Evolutionary conservation across 371 early-diverging fungal genomes (phyloP).

Genomic region (Haplosporangium sp.): DNA sequence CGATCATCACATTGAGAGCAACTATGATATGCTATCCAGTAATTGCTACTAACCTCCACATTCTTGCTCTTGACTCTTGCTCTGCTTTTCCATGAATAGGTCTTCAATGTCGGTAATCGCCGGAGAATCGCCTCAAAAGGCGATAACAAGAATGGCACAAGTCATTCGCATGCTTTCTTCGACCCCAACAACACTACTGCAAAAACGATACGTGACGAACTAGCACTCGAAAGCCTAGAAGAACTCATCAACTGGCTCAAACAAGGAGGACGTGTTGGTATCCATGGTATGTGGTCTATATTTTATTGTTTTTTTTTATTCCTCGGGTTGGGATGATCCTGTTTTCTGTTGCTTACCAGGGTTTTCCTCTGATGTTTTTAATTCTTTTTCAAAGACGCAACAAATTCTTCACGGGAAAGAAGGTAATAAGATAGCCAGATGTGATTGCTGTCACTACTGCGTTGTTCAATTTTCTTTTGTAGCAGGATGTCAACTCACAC

Average conservation of each 20-base stretch:
- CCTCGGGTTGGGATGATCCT: neutral
- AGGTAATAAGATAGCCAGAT: slow-evolving; percentile 57
- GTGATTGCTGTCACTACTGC: neutral
- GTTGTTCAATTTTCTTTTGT: neutral
- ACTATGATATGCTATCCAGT: no score
- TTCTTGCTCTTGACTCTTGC: no score
- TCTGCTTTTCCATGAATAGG: slow-evolving; percentile 45
- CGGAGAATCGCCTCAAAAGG: slow-evolving; percentile 66
- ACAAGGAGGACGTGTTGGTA: slow-evolving; percentile 80
- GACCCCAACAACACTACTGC: slow-evolving; percentile 82
- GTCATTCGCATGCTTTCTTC: slow-evolving; percentile 76
- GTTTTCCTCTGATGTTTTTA: neutral
- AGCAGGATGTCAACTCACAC: neutral
- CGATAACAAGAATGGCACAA: slow-evolving; percentile 54
- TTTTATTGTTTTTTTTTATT: neutral
- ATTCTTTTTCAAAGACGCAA: slow-evolving; percentile 70
- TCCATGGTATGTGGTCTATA: slow-evolving; percentile 64
- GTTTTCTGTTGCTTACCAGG: neutral
- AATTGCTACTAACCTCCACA: no score
- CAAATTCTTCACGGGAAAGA: slow-evolving; percentile 84
- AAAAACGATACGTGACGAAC: slow-evolving; percentile 72
- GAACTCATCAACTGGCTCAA: slow-evolving; percentile 84
- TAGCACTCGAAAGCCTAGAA: slow-evolving; percentile 85
- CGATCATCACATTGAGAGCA: no score
- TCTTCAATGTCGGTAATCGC: slow-evolving; percentile 91